These are phyloP conservation scores for Falciphora oryzae DNA, from an alignment of 2,329 filamentous ascomycete genomes.

Conservation along the genomic window DNA sequence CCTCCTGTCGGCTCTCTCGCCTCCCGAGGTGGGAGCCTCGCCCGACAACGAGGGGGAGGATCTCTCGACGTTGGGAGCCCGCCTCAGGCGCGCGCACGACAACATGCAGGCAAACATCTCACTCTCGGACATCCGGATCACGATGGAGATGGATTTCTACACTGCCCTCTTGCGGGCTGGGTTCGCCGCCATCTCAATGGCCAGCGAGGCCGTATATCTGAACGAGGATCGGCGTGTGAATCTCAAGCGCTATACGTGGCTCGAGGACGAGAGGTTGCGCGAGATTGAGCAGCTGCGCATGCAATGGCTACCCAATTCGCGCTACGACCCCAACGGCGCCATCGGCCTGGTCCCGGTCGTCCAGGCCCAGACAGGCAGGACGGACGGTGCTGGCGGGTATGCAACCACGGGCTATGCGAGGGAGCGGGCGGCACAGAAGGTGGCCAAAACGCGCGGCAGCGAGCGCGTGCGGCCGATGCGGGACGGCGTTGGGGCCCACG, in stretches of 20 bases:
- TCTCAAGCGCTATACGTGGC: constrained; percentile 75
- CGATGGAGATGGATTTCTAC: constrained; percentile 91
- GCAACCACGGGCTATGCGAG: constrained; percentile 58
- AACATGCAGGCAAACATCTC: constrained; percentile 93
- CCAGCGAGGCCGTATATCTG: constrained; percentile 91
- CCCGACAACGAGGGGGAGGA: constrained; percentile 37
- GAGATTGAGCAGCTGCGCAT: constrained; percentile 62
- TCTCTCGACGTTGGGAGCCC: constrained; percentile 44
- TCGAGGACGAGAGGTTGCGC: constrained; percentile 78
- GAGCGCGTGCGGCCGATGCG: constrained; percentile 37
- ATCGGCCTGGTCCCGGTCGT: constrained; percentile 51
- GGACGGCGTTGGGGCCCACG: constrained; percentile 71
- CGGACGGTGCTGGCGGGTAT: neutral
- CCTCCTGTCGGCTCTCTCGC: constrained; percentile 59
- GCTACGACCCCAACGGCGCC: constrained; percentile 46
- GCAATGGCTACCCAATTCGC: constrained; percentile 42
- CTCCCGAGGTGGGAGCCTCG: constrained; percentile 12
- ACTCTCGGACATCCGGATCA: constrained; percentile 72
- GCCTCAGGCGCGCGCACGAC: constrained; percentile 65
- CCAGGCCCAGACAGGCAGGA: constrained; percentile 28
- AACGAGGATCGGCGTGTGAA: constrained; percentile 77
- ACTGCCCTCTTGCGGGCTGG: constrained; percentile 81
- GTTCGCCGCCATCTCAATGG: constrained; percentile 83
- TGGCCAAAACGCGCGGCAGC: constrained; percentile 38
- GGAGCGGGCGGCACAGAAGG: constrained; percentile 61